phyloP scores from a whole-genome alignment of 345 rosid species.

The Aquilaria sinensis region DNA sequence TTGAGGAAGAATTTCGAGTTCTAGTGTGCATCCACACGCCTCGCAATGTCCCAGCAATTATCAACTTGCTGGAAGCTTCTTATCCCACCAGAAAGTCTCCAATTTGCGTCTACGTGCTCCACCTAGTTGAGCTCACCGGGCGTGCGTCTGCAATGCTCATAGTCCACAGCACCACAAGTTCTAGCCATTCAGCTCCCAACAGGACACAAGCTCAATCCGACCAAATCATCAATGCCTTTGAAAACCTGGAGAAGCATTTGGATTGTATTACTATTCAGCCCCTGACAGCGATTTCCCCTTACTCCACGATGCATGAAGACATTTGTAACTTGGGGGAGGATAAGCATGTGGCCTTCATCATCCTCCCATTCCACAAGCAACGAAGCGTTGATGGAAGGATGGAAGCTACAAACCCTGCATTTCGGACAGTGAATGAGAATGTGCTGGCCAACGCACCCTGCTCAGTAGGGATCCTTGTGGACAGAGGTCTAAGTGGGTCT shows the following conservation, averaged over 20 bases:
- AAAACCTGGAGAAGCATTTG: constrained; percentile 52
- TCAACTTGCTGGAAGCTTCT: constrained; percentile 80
- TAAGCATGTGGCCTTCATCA: constrained; percentile 59
- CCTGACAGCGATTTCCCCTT: constrained; percentile 83
- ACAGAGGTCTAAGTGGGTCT: constrained; percentile 59
- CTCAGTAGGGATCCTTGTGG: constrained; percentile 81
- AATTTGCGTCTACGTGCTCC: constrained; percentile 64
- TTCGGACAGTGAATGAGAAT: constrained; percentile 65
- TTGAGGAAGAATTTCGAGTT: constrained; percentile 57
- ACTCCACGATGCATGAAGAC: constrained; percentile 83
- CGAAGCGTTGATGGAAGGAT: constrained; percentile 71
- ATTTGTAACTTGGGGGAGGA: constrained; percentile 79
- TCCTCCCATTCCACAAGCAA: constrained; percentile 83
- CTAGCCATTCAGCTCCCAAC: constrained; percentile 32
- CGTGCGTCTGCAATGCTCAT: constrained; percentile 88
- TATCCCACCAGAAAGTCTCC: constrained; percentile 58
- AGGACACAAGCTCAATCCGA: constrained; percentile 81
- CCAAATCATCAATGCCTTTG: constrained; percentile 74
- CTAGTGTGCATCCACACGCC: constrained; percentile 74
- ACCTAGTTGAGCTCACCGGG: constrained; percentile 81
- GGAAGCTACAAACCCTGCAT: constrained; percentile 70
- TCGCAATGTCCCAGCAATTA: constrained; percentile 70
- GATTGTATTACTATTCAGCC: constrained; percentile 57
- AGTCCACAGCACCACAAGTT: constrained; percentile 53
- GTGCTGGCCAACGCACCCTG: constrained; percentile 69